Percentiles rank a stretch among this genome's conserved stretches.
Conservation (phyloP, 805 yeast genomes). For the Candida sakaeoensis region DNA sequence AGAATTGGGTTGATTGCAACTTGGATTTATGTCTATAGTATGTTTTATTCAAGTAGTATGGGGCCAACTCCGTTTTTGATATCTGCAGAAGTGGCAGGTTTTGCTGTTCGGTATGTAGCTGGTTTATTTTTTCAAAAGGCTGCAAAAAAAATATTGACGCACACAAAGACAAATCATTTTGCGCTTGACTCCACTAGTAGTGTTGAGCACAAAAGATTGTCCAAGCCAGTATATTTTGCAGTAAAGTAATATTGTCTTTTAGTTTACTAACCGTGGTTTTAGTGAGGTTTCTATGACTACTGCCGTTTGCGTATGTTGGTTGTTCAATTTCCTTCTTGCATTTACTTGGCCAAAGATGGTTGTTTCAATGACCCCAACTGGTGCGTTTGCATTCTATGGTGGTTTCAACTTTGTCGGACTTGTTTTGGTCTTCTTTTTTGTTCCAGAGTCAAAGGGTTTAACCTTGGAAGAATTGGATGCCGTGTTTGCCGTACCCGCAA, state of each 20-base stretch:
- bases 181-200: too few species aligned
- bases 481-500: conserved; percentile 59
- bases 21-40: conserved; percentile 71
- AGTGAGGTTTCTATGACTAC: conserved; percentile 79
- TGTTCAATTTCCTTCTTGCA: conserved; percentile 65
- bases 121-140: too few species aligned
- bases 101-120: neutral
- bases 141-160: too few species aligned
- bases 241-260: conserved; percentile 89
- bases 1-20: conserved; percentile 60
- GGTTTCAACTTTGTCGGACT: conserved; percentile 76
- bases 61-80: conserved; percentile 77
- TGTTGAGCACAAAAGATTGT: too few species aligned
- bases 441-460: conserved; percentile 65
- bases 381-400: conserved; percentile 87
- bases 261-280: conserved; percentile 82
- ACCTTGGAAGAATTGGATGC: conserved; percentile 77
- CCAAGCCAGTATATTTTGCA: conserved; percentile 50
- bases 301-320: conserved; percentile 75
- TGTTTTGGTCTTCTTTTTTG: conserved; percentile 64
- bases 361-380: conserved; percentile 66
- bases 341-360: conserved; percentile 77
- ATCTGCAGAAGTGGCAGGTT: neutral
- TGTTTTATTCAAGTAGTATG: conserved; percentile 77
- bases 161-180: too few species aligned